phyloP scores from a whole-genome alignment of 106 monocot genomes.

The Dendrobium catenatum region DNA sequence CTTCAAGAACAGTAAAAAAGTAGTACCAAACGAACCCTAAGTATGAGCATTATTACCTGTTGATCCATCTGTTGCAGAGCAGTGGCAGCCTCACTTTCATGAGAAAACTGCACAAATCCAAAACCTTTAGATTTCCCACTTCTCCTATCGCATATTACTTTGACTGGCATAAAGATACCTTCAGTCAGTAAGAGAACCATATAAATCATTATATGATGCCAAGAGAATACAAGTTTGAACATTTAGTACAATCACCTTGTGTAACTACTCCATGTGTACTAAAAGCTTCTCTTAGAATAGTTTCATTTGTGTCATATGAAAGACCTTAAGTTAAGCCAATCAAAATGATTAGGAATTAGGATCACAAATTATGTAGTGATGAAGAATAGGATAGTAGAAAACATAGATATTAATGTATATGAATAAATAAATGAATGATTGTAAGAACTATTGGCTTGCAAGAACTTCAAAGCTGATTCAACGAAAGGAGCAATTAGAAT shows the following conservation, averaged over 20 bases:
- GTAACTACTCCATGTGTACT: slow-evolving; percentile 35
- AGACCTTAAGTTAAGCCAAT: slow-evolving; percentile 22
- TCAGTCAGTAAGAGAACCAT: neutral
- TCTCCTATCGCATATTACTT: slow-evolving; percentile 54
- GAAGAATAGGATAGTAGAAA: neutral
- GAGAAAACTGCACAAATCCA: slow-evolving; percentile 55
- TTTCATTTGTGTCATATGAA: slow-evolving; percentile 63
- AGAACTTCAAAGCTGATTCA: neutral
- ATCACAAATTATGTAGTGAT: neutral
- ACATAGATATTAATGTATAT: neutral
- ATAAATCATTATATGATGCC: neutral
- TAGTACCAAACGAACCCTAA: too few relatives aligned
- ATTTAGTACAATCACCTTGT: slow-evolving; percentile 22
- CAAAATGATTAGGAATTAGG: neutral
- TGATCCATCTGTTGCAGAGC: slow-evolving; percentile 52
- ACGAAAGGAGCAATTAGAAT: neutral
- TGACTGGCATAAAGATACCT: slow-evolving; percentile 18
- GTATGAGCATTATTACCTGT: slow-evolving; percentile 17
- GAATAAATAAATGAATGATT: neutral
- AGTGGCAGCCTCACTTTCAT: slow-evolving; percentile 26
- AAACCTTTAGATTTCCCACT: slow-evolving; percentile 65
- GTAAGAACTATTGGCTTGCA: neutral
- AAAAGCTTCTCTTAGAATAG: slow-evolving; percentile 46
- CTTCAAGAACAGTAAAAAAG: too few relatives aligned
- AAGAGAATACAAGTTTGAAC: neutral